phyloP scores from a whole-genome alignment of 495 filamentous ascomycete genomes.

The Sphaerosporella brunnea region DNA sequence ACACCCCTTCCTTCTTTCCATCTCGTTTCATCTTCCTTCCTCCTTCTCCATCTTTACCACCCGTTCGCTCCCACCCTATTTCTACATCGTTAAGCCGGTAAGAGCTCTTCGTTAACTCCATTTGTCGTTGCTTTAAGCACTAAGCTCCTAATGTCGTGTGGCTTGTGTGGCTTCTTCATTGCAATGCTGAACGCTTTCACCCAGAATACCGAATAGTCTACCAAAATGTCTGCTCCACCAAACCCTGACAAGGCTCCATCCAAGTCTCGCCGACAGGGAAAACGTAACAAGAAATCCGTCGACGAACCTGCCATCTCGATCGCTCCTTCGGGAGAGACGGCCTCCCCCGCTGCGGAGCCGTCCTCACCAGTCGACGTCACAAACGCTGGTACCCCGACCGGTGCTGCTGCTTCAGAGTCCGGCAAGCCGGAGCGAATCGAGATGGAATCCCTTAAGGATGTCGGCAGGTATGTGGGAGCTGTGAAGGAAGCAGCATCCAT shows the following conservation, averaged over 20 bases:
- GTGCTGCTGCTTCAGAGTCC: neutral
- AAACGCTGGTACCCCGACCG: neutral
- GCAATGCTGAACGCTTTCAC: no score
- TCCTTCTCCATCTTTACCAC: no score
- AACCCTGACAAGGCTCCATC: neutral
- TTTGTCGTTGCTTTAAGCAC: no score
- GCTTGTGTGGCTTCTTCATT: no score
- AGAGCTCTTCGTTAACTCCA: no score
- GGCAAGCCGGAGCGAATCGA: conserved; percentile 10
- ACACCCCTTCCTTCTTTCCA: no score
- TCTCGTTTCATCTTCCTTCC: no score
- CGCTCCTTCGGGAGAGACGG: neutral
- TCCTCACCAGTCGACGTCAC: neutral
- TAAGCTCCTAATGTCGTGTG: no score
- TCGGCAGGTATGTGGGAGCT: conserved; percentile 16
- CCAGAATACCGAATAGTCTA: no score
- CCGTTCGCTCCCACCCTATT: no score
- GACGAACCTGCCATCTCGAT: neutral
- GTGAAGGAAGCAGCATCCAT: neutral
- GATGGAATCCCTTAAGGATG: conserved; percentile 23
- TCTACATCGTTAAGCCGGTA: no score
- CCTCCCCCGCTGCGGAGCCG: neutral
- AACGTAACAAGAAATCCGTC: neutral
- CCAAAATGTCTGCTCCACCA: neutral
- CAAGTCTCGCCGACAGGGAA: neutral